phyloP scores from a whole-genome alignment of 495 filamentous ascomycete genomes.

The Aspergillus ellipticus region DNA sequence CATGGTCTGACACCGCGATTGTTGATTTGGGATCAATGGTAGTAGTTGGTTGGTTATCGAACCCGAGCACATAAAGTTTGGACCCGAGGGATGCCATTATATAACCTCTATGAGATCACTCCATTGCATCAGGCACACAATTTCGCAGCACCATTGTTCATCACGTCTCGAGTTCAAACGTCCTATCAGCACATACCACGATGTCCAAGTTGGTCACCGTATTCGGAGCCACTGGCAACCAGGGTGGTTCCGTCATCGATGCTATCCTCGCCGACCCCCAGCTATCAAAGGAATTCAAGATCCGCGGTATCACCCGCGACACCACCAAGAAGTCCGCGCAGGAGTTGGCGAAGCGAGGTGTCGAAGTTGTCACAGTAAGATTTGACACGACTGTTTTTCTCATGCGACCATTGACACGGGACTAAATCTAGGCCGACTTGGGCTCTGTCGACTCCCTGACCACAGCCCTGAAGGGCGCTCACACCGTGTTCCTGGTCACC shows the following conservation, averaged over 20 bases:
- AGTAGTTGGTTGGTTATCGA: too few species aligned
- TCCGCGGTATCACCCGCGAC: not conserved
- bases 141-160: too few species aligned
- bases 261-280: not conserved
- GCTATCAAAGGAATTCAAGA: not conserved
- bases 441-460: conserved; percentile 44
- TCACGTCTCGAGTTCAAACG: not conserved
- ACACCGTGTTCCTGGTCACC: conserved; percentile 31
- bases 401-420: too few species aligned
- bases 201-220: not conserved
- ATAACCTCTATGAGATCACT: too few species aligned
- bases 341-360: conserved; percentile 16
- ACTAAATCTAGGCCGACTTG: conserved; percentile 41
- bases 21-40: too few species aligned
- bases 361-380: conserved; percentile 23
- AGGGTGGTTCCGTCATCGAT: not conserved
- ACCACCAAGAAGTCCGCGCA: conserved; percentile 11
- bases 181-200: not conserved
- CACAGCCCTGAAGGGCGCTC: conserved; percentile 28
- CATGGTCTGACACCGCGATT: too few species aligned
- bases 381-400: not conserved
- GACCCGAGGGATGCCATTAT: too few species aligned
- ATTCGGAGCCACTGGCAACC: not conserved
- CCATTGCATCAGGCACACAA: too few species aligned
- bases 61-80: too few species aligned